Evolutionary conservation across 148 eudicot species (phyloP), one percentile per base, ranked within the genome.

Genomic region (Pharnaceum exiguum): DNA sequence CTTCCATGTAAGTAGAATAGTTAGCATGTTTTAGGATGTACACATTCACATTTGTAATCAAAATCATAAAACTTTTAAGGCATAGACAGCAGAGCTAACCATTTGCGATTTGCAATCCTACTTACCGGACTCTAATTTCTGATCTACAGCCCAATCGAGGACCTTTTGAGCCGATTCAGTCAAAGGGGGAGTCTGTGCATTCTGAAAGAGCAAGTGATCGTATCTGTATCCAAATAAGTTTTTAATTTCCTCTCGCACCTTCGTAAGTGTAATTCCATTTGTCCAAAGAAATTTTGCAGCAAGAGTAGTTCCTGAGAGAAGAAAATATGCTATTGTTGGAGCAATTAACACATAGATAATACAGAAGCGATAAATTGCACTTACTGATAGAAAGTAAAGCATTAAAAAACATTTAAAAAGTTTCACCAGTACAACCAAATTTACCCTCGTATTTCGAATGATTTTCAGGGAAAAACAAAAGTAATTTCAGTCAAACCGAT

Each of bases 81-180:
- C 23, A 45, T 6, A 17, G 15, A 25, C 0, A 17, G 40, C 31
- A 10, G 46, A 6, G 33, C 49, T 28, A 40, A 15, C 55, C 7
- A 3, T 25, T 46, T 6, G 28, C 39, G 8, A 28, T 40, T 43
- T 23, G 12, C 31, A 38, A 58, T 22, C 45, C 26, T 52, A 32
- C 69, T 59, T 76, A 82, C 96, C 88, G 21, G 86, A 75, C 70
- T 80, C 78, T n/a, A 77, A 65, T 62, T 79, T 80, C 58, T 79
- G 74, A 50, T 82, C 71, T 4, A 82, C 29, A 67, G 88, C 96
- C 88, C 88, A 79, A 51, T 88, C 81, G 51, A 88, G 66, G 50
- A 84, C 91, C 50, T 69, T 82, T 68, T 82, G 80, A 49, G 86
- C 82, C 46, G 84, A 74, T 74, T 82, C 86, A 15, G 89, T 84